phyloP scores from a whole-genome alignment of 192 early-diverging fungal genomes.

The Coemansia sp. region DNA sequence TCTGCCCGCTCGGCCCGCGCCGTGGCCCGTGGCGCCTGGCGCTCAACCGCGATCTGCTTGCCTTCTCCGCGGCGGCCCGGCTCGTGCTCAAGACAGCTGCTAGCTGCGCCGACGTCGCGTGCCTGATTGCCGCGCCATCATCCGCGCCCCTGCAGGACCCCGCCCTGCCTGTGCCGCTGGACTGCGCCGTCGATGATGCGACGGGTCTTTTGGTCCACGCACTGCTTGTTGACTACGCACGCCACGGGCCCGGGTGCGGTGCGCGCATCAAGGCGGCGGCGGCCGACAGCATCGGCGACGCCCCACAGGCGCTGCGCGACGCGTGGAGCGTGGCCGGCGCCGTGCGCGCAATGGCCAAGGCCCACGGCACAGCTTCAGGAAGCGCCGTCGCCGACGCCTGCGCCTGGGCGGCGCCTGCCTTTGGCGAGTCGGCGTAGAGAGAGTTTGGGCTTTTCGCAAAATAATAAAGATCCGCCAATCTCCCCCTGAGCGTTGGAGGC shows the following conservation, averaged over 20 bases:
- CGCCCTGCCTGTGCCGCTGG: constrained; percentile 15
- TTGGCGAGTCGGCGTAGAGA: constrained; percentile 10
- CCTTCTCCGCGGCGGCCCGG: constrained; percentile 67
- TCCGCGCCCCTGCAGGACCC: constrained; percentile 4
- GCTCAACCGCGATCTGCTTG: constrained; percentile 64
- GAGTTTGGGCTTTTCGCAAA: background rate
- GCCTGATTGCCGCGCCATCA: constrained; percentile 1
- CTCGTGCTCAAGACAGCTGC: constrained; percentile 25
- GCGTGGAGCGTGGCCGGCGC: constrained; percentile 21
- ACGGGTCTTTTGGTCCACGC: constrained; percentile 28
- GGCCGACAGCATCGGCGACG: constrained; percentile 14
- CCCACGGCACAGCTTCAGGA: constrained; percentile 2
- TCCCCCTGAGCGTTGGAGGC: no score
- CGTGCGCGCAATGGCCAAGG: constrained; percentile 23
- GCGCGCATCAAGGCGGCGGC: constrained; percentile 7
- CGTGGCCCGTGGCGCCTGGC: constrained; percentile 46
- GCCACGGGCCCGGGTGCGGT: constrained; percentile 19
- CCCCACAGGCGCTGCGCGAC: constrained; percentile 12
- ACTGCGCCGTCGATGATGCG: constrained; percentile 20
- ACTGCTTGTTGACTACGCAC: constrained; percentile 21
- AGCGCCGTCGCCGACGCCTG: constrained; percentile 8
- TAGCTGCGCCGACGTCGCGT: constrained; percentile 15
- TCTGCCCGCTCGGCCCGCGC: constrained; percentile 16
- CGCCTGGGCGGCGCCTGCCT: constrained; percentile 23
- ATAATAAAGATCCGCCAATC: background rate